These are phyloP conservation scores for Volvariella surrecta DNA, from an alignment of 1,284 basidiomycete genomes.

Conservation along the genomic window DNA sequence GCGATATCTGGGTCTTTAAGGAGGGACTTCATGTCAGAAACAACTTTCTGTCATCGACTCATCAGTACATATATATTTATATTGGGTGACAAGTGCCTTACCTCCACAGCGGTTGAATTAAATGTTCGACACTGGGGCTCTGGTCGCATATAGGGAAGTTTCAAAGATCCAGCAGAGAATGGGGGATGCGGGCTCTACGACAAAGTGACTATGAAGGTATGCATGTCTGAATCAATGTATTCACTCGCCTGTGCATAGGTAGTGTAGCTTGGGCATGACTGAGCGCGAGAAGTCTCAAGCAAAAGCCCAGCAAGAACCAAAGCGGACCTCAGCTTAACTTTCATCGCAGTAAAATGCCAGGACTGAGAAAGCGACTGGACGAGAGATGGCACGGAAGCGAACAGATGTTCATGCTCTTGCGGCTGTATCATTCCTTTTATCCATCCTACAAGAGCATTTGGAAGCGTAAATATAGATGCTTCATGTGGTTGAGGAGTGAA, in stretches of 20 bases:
- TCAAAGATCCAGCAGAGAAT: slow-evolving; percentile 49
- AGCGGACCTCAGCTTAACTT: no score
- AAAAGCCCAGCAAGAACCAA: slow-evolving; percentile 15
- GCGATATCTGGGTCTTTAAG: slow-evolving; percentile 70
- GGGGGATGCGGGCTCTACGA: slow-evolving; percentile 47
- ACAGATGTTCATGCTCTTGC: no score
- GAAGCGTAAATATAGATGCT: no score
- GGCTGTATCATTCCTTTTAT: no score
- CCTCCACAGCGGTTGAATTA: slow-evolving; percentile 65
- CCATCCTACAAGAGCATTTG: no score
- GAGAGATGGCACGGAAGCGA: no score
- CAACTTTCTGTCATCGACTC: slow-evolving; percentile 41
- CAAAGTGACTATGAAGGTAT: neutral
- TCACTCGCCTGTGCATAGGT: slow-evolving; percentile 45
- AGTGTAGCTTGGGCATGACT: slow-evolving; percentile 53
- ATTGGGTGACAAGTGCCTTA: slow-evolving; percentile 16
- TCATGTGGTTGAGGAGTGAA: no score
- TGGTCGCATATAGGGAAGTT: slow-evolving; percentile 65
- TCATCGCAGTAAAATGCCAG: no score
- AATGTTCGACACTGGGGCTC: slow-evolving; percentile 61
- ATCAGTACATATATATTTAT: slow-evolving; percentile 1
- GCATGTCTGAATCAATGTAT: neutral
- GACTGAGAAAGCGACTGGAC: no score
- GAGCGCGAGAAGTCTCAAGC: slow-evolving; percentile 23
- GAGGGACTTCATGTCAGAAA: slow-evolving; percentile 57